These are phyloP conservation scores for Neospermospora avenae DNA, from an alignment of 2,329 filamentous ascomycete genomes.

Conservation along the genomic window DNA sequence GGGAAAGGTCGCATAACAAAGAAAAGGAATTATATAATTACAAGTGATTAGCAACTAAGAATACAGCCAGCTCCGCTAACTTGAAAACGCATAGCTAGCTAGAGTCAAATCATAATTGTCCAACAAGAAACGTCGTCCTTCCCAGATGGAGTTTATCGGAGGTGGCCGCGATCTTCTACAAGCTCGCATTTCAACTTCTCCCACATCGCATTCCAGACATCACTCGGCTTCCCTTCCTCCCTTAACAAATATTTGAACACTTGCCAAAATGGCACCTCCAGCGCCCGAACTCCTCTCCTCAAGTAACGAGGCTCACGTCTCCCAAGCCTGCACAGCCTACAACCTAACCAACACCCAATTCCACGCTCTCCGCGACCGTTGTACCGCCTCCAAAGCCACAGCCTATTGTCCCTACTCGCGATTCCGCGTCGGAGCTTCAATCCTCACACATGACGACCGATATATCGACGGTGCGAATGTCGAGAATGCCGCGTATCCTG, in stretches of 20 bases:
- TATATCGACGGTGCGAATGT: slow-evolving; percentile 72
- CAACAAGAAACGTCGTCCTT: slow-evolving; percentile 4
- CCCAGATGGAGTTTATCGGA: slow-evolving; percentile 10
- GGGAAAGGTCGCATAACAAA: background rate
- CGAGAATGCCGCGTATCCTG: slow-evolving; percentile 87
- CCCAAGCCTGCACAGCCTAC: slow-evolving; percentile 39
- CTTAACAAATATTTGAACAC: background rate
- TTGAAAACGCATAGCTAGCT: background rate
- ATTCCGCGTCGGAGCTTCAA: slow-evolving; percentile 83
- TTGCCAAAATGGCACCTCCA: slow-evolving; percentile 22
- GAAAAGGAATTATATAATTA: background rate
- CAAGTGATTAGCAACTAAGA: background rate
- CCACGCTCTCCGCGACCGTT: slow-evolving; percentile 59
- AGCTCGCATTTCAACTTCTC: slow-evolving; percentile 1
- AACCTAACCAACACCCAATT: slow-evolving; percentile 63
- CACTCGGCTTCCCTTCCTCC: background rate
- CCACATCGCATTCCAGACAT: background rate
- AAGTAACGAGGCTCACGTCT: slow-evolving; percentile 29
- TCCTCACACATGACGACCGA: slow-evolving; percentile 59
- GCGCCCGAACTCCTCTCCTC: slow-evolving; percentile 28
- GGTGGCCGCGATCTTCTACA: slow-evolving; percentile 5
- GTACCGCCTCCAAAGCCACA: slow-evolving; percentile 68
- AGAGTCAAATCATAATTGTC: background rate
- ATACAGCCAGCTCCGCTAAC: too few species aligned
- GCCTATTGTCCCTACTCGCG: slow-evolving; percentile 72